Evolutionary conservation across 352 stramenopile species (phyloP), one percentile per base, ranked within the genome.

Genomic region (Elongisporangium senticosum): DNA sequence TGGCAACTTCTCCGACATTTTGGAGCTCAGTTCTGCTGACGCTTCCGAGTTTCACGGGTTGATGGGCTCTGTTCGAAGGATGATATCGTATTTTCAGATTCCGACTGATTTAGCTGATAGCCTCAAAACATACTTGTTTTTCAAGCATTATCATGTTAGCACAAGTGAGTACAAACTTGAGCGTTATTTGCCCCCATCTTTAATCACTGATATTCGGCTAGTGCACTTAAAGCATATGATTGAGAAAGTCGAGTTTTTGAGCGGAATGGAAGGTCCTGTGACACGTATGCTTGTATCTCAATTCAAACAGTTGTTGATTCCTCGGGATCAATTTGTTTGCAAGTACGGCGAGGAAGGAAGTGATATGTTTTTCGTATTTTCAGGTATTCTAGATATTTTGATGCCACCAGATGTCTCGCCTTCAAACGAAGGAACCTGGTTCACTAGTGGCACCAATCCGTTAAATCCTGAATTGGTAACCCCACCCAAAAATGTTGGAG

Each of bases 351-450:
- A 79, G 22, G 56, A 69, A 8, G 72, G 75, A 13, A 78, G 54
- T n/a, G 75, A 84, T 23, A 82, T 84, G 70, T 84, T 62, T 56
- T 80, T 84, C 54, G 66, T 84, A 17, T 82, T 77, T 51, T 73
- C 75, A 11, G 75, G 75, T 4, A 56, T 69, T 19, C 43, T 84
- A 21, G 58, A 61, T 7, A 54, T 73, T n/a, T 57, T 75, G 1
- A 59, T 72, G 19, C 64, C 57, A 53, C 8, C 49, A 22, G 15
- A 26, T 22, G 49, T 17, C 14, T 1, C 10, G 1, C 20, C 49
- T 2, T 10, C 22, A 15, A 22, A 22, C 15, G 49, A 43, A 7
- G 14, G 11, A 53, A 11, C n/a, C 7, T 51, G n/a, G 48, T 8
- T 23, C 6, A 53, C 15, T 53, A 8, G 22, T 17, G 20, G 20